These are phyloP conservation scores for Fereydounia khargensis DNA, from an alignment of 1,284 basidiomycete genomes.

Conservation along the genomic window DNA sequence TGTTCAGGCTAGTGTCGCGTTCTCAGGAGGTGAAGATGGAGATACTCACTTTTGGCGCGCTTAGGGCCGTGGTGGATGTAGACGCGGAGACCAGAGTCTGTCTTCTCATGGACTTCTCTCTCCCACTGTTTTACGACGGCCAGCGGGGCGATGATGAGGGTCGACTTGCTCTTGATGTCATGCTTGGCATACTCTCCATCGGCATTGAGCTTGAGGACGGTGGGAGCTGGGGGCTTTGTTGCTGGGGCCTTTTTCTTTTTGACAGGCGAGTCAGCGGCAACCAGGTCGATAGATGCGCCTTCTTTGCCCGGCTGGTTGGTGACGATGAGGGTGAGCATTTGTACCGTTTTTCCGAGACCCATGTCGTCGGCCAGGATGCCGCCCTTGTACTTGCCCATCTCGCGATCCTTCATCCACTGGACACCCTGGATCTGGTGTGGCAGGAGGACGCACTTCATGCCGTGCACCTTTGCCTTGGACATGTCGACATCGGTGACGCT, in stretches of 20 bases:
- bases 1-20: too few relatives aligned
- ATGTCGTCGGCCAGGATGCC: constrained; percentile 90
- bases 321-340: constrained; percentile 86
- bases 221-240: background rate
- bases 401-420: constrained; percentile 82
- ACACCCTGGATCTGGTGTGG: constrained; percentile 84
- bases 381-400: constrained; percentile 70
- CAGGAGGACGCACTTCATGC: constrained; percentile 67
- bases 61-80: constrained; percentile 48
- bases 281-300: constrained; percentile 77
- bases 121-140: constrained; percentile 90
- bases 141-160: constrained; percentile 57
- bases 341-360: constrained; percentile 85
- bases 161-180: constrained; percentile 23
- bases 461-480: constrained; percentile 9
- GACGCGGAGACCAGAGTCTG: constrained; percentile 55
- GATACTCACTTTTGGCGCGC: constrained; percentile 42
- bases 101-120: constrained; percentile 77
- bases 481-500: constrained; percentile 32
- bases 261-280: constrained; percentile 3
- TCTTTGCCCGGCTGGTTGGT: constrained; percentile 74
- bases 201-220: too few relatives aligned
- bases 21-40: background rate
- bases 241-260: constrained; percentile 3
- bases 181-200: constrained; percentile 4